These are phyloP conservation scores for Chlorella sp. DNA, from an alignment of 139 green algal species.

Conservation along the genomic window DNA sequence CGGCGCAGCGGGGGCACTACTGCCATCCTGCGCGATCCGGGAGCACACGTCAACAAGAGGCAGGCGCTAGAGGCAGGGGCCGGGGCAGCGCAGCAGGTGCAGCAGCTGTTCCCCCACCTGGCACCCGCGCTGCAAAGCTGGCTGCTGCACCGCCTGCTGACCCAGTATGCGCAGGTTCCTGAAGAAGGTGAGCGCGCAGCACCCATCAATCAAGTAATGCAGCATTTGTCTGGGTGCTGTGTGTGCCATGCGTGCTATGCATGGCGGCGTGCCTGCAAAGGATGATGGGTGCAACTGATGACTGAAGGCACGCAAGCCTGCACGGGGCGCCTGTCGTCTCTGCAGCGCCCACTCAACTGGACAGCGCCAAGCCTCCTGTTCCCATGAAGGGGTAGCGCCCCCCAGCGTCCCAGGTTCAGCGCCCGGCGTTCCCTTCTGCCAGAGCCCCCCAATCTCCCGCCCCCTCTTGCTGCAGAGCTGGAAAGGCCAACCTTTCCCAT, in stretches of 20 bases:
- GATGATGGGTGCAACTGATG: background rate
- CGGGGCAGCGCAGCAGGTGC: background rate
- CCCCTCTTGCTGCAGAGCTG: background rate
- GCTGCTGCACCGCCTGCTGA: background rate
- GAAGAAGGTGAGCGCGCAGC: background rate
- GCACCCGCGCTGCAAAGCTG: background rate
- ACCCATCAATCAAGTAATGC: background rate
- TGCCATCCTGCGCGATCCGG: background rate
- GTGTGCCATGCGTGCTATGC: background rate
- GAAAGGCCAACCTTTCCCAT: background rate
- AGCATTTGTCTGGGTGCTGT: background rate
- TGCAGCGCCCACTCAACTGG: background rate
- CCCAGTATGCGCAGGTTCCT: background rate
- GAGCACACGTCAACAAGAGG: background rate
- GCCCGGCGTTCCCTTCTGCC: no score
- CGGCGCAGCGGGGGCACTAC: background rate
- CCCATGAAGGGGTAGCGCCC: no score
- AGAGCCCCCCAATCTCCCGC: no score
- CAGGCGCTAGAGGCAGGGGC: background rate
- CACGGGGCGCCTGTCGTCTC: background rate
- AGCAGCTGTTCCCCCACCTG: background rate
- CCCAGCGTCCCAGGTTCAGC: no score
- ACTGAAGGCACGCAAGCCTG: background rate
- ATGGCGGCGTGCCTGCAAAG: background rate
- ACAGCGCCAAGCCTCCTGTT: no score